Conservation (phyloP, 1,284 basidiomycete species). For the Puccinia brachypodii region DNA sequence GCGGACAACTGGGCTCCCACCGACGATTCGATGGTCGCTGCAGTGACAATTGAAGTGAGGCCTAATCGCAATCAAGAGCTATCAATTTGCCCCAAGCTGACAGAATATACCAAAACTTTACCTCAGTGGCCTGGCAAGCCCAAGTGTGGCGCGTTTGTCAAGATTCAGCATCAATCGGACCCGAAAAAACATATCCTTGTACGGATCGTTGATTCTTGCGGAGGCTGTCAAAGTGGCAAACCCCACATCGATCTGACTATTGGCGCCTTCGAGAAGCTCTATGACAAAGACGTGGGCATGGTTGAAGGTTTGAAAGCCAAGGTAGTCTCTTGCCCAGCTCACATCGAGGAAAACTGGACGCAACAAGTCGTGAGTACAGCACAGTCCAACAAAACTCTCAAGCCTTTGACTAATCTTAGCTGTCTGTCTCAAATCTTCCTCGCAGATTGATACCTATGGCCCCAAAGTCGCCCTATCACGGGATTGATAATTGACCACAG, state of each 20-base stretch:
- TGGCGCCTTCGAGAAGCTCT: constrained; percentile 30
- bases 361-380: not conserved
- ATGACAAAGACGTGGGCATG: constrained; percentile 27
- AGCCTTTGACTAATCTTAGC: not conserved
- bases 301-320: constrained; percentile 27
- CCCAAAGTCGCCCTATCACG: not conserved
- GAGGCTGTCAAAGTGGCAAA: not conserved
- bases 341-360: not conserved
- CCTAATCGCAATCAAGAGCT: not conserved
- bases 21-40: constrained; percentile 33
- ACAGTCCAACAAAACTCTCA: not conserved
- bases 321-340: not conserved
- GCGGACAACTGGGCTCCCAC: constrained; percentile 33
- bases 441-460: not conserved
- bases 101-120: not conserved
- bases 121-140: constrained; percentile 39
- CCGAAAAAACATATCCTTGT: constrained; percentile 21
- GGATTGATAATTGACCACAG: not conserved
- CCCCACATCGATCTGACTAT: constrained; percentile 37
- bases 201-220: constrained; percentile 28
- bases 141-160: constrained; percentile 31
- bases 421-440: not conserved
- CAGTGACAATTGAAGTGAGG: constrained; percentile 25
- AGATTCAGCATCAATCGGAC: not conserved
- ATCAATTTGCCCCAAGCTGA: not conserved